Evolutionary conservation across 306 rosid genomes (phyloP), one percentile per base, ranked within the genome.

Genomic region (Lathyrus tuberosus): DNA sequence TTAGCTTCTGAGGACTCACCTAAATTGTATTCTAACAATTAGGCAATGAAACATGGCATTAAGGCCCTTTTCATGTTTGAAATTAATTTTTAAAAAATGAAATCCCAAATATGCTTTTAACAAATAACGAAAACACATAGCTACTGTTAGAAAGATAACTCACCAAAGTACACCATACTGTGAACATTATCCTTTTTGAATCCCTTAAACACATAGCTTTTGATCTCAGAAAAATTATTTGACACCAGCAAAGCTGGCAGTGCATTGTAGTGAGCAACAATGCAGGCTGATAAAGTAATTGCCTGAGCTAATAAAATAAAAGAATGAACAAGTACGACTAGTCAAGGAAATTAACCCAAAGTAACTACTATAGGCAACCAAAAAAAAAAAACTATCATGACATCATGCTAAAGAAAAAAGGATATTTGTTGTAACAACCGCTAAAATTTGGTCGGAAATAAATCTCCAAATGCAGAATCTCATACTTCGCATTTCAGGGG

Each of bases 271-370:
- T 90, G 98, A 74, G 98, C 98, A 71, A 90, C 97, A 38, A 94
- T 88, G 80, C 96, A 91, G 61, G 98, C 89, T 53, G 98, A 94
- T 47, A 94, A 79, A 73, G 98, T 94, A 76, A 94, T 94, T 57
- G 97, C 98, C 89, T 94, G 98, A 87, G 91, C 98, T 90, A 94
- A 79, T 73, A 94, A 84, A 84, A 94, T 79, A 74, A 94, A 94
- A 53, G 96, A 85, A 88, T 94, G 98, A 87, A 80, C 69, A 71
- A 94, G 94, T 94, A 83, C 8, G 62, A 38, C 74, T 44, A 38
- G 97, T 94, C 60, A 88, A 90, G 96, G 98, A 77, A 76, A 78
- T 28, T 11, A 43, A 30, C 6, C 44, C 60, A 79, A 35, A 17
- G 15, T 61, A 72, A 65, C 35, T 40, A 65, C 28, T 40, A 57